A percentile compares a stretch with the other conserved stretches of the same genome.
phyloP scores from a whole-genome alignment of 352 stramenopile species.

The Pythium phragmiticola region DNA sequence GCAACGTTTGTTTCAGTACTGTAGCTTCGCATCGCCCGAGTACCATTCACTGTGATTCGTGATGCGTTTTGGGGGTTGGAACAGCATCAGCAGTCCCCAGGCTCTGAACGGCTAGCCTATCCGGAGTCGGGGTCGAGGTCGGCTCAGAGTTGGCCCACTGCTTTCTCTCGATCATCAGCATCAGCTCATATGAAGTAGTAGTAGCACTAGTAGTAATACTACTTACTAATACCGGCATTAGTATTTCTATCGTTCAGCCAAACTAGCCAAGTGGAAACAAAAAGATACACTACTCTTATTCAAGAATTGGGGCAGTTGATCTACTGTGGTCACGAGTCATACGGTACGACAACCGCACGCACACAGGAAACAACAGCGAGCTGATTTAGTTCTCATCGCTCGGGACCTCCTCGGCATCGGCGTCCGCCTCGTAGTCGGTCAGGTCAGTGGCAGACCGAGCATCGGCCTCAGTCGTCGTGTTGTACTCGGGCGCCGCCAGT shows the following conservation, averaged over 20 bases:
- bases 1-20: no score
- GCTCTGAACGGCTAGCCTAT: not conserved
- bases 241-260: no score
- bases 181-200: no score
- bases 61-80: no score
- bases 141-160: not conserved
- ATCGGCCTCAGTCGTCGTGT: conserved; percentile 4
- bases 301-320: not conserved
- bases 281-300: conserved; percentile 2
- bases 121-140: not conserved
- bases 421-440: not conserved
- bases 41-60: no score
- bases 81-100: no score
- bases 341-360: not conserved
- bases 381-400: conserved; percentile 5
- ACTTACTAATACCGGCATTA: no score
- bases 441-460: not conserved
- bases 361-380: not conserved
- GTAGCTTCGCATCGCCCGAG: no score
- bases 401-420: conserved; percentile 3
- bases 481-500: not conserved
- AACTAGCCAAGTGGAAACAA: not conserved
- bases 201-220: no score
- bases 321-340: not conserved
- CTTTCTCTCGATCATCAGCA: no score